Evolutionary conservation across 768 basidiomycete species (phyloP), one percentile per base, ranked within the genome.

Genomic region (Tricholoma sp.): DNA sequence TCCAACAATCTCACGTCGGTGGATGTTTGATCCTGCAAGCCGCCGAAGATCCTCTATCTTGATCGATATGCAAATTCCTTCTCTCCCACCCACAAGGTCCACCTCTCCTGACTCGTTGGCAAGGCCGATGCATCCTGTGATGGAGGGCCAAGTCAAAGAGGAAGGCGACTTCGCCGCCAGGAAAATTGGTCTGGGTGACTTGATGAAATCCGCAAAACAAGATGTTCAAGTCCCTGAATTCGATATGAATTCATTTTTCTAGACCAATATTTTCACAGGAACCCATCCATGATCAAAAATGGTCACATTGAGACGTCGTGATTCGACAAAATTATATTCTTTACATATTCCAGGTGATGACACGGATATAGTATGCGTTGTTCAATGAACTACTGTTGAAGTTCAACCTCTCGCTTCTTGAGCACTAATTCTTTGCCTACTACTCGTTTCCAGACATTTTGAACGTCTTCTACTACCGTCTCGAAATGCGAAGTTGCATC

Each of bases 401-500:
- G 79, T 61, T 86, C 85, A 32, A 80, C 79, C 57, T 93, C 92
- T 46, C 90, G 82, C 76, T 94, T 92, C 86, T 91, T 94, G 64
- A 96, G 81, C 55, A 87, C 89, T 53, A 96, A 80, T 51, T 88
- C 84, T 50, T 76, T 77, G 51, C 90, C 93, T 3, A 81, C 78
- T 54, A 96, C 85, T 55, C 95, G 81, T 77, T 88, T 86, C 93
- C 94, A 99, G 41, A 98, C 92, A 72, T 98, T 91, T 59, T 89
- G 88, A 35, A 99, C 97, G 59, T 99, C 96, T 52, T 98, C 94
- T 22, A 96, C 93, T 49, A 98, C 95, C 24, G 93, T 97, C 80
- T 99, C 97, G 71, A 99, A 98, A 76, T 99, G 97, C 27, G 92
- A 94, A 10, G 97, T 98, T 7, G 97, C 96, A 69, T 99, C 97